Conservation (phyloP, 176 grass and related monocot species). For the Zoysia japonica region DNA sequence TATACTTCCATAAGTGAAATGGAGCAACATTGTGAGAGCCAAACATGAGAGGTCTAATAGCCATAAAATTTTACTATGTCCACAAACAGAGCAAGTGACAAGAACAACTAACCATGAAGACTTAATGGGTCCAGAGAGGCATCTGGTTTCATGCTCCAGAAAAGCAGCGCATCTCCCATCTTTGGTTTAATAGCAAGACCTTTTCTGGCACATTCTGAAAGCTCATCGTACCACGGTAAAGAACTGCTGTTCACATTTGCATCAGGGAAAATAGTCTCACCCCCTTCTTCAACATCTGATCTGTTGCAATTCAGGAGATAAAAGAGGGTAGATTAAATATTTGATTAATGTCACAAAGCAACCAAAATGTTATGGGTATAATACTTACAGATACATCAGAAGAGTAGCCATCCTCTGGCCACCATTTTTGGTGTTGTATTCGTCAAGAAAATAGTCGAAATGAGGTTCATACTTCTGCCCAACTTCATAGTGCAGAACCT, state of each 20-base stretch:
- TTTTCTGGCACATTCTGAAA: slow-evolving; percentile 81
- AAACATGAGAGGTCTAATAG: slow-evolving; percentile 1
- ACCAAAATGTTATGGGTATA: slow-evolving; percentile 13
- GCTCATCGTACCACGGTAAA: slow-evolving; percentile 70
- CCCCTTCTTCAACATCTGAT: slow-evolving; percentile 96
- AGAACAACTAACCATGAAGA: slow-evolving; percentile 70
- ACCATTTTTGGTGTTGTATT: slow-evolving; percentile 87
- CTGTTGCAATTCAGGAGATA: slow-evolving; percentile 18
- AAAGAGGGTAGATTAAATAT: neutral
- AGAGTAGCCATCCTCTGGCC: slow-evolving; percentile 89
- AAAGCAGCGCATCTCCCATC: slow-evolving; percentile 91
- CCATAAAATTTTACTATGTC: neutral
- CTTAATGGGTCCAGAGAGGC: slow-evolving; percentile 77
- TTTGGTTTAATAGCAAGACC: slow-evolving; percentile 79
- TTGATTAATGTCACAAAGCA: neutral
- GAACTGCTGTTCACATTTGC: slow-evolving; percentile 78
- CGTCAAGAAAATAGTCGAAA: slow-evolving; percentile 88
- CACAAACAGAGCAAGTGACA: neutral
- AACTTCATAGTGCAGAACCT: slow-evolving; percentile 93
- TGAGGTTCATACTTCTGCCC: slow-evolving; percentile 95
- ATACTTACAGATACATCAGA: slow-evolving; percentile 97
- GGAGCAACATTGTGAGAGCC: neutral
- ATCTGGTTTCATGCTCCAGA: slow-evolving; percentile 96
- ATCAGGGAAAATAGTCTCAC: slow-evolving; percentile 90
- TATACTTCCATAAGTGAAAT: neutral